These are phyloP conservation scores for Corylus americana DNA, from an alignment of 306 rosid species.

Conservation along the genomic window DNA sequence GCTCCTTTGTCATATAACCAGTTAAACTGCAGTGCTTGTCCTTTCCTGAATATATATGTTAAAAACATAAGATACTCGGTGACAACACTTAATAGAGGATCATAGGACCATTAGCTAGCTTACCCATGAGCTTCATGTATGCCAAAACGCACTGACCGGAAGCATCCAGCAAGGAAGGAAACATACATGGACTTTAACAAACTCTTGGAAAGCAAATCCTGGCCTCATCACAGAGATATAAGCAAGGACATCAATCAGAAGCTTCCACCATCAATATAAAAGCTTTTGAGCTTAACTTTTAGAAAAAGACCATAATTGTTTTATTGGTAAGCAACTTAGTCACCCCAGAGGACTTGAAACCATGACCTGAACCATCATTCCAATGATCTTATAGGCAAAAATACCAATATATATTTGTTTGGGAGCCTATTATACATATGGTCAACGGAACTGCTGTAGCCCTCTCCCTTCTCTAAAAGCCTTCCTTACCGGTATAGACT, in stretches of 20 bases:
- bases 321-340: neutral
- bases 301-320: no score
- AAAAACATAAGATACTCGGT: slow-evolving; percentile 31
- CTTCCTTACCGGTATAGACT: neutral
- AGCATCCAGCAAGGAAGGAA: slow-evolving; percentile 94
- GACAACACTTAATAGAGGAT: slow-evolving; percentile 22
- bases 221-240: slow-evolving; percentile 28
- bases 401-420: neutral
- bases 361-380: neutral
- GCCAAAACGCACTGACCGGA: slow-evolving; percentile 92
- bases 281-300: neutral
- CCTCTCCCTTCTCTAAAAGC: neutral
- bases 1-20: slow-evolving; percentile 87
- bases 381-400: neutral
- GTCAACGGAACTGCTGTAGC: neutral
- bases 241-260: neutral
- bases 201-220: slow-evolving; percentile 75
- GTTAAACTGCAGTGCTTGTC: slow-evolving; percentile 96
- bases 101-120: slow-evolving; percentile 34
- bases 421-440: neutral
- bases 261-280: slow-evolving; percentile 18
- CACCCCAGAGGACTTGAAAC: neutral
- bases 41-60: slow-evolving; percentile 60
- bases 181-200: slow-evolving; percentile 82
- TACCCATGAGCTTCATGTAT: slow-evolving; percentile 96